phyloP scores from a whole-genome alignment of 306 rosid species.

The Glycyrrhiza uralensis region DNA sequence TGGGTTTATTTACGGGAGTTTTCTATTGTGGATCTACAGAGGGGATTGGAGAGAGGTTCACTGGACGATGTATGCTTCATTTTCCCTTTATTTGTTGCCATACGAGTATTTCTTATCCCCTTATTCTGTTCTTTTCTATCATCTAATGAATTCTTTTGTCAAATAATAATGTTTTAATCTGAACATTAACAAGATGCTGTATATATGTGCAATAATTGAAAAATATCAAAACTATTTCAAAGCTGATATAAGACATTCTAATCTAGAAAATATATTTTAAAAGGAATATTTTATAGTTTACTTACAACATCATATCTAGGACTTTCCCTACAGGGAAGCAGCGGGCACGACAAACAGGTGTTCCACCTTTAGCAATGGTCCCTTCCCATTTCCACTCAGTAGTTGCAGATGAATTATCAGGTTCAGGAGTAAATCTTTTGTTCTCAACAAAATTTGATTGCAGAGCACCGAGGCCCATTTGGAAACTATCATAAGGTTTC shows the following conservation, averaged over 20 bases:
- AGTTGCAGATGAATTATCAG: slow-evolving; percentile 49
- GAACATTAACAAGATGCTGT: background rate
- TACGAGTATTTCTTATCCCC: background rate
- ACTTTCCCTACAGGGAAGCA: slow-evolving; percentile 96
- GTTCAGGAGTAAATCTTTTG: slow-evolving; percentile 69
- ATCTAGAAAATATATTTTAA: background rate
- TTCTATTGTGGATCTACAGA: background rate
- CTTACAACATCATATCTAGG: slow-evolving; percentile 81
- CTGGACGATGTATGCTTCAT: background rate
- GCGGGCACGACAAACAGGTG: slow-evolving; percentile 93
- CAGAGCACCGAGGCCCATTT: slow-evolving; percentile 47
- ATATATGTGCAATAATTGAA: no score
- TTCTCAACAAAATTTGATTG: slow-evolving; percentile 46
- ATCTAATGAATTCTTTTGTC: background rate
- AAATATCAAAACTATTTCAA: background rate
- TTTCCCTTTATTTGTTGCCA: background rate
- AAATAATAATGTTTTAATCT: background rate
- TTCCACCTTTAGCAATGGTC: slow-evolving; percentile 97
- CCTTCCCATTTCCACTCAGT: slow-evolving; percentile 99
- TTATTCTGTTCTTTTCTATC: background rate
- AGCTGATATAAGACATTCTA: background rate
- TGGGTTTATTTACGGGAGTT: background rate
- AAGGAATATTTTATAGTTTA: slow-evolving; percentile 29
- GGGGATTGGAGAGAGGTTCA: background rate
- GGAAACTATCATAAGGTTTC: slow-evolving; percentile 65